Percentiles rank a stretch among this genome's conserved stretches.
phyloP scores from a whole-genome alignment of 352 stramenopile species.

The Phytophthora macrochlamydospora region DNA sequence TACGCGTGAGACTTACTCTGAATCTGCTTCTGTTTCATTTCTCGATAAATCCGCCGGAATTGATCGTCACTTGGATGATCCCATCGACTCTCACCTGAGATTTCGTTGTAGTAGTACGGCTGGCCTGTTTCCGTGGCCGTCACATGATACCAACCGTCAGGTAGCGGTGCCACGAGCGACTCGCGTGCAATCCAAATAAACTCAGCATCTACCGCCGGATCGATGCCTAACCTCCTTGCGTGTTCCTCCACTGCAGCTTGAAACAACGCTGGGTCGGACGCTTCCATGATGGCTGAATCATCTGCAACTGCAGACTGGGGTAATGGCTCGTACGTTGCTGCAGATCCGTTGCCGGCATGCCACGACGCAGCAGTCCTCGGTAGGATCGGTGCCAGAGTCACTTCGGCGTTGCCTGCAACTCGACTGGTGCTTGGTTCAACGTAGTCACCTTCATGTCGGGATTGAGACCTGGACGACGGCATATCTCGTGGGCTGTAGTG shows the following conservation, averaged over 20 bases:
- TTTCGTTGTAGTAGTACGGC: constrained; percentile 86
- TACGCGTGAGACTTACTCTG: constrained; percentile 30
- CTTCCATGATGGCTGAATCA: constrained; percentile 61
- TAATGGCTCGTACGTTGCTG: constrained; percentile 21
- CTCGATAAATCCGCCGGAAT: constrained; percentile 59
- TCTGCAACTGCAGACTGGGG: constrained; percentile 28
- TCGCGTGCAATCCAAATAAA: constrained; percentile 80
- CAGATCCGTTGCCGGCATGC: constrained; percentile 40
- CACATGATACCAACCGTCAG: constrained; percentile 70
- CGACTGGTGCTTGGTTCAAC: constrained; percentile 26
- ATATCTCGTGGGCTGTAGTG: constrained; percentile 9
- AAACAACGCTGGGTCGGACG: constrained; percentile 69
- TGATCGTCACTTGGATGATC: constrained; percentile 80
- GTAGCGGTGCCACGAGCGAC: constrained; percentile 76
- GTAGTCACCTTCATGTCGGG: constrained; percentile 29
- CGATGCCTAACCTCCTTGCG: constrained; percentile 67
- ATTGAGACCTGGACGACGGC: constrained; percentile 25
- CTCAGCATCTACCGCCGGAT: constrained; percentile 54
- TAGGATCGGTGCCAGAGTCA: constrained; percentile 15
- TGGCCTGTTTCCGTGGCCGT: constrained; percentile 59
- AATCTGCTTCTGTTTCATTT: constrained; percentile 46
- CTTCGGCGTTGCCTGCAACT: constrained; percentile 12
- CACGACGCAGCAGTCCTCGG: constrained; percentile 32
- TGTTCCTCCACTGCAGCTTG: constrained; percentile 79
- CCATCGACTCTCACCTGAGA: constrained; percentile 80